Conservation (phyloP, 163 green algal genomes). For the Trebouxia gelatinosa region DNA sequence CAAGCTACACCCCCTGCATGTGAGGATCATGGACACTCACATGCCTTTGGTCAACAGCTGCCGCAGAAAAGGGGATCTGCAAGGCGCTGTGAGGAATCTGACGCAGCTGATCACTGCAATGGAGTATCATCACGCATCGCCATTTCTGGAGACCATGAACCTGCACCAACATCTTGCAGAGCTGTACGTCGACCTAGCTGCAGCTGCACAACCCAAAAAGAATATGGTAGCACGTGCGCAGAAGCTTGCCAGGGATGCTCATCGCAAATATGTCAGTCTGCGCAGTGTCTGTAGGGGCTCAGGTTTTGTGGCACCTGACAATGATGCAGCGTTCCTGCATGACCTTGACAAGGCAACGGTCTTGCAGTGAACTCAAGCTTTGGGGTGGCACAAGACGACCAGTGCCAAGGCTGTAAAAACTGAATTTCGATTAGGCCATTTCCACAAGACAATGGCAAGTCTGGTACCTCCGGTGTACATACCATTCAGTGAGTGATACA, state of each 20-base stretch:
- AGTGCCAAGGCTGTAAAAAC: too few species aligned
- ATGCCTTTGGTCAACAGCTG: conserved; percentile 7
- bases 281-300: neutral
- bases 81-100: conserved; percentile 26
- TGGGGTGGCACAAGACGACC: too few species aligned
- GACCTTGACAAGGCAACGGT: too few species aligned
- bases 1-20: conserved; percentile 29
- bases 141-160: neutral
- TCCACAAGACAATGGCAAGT: too few species aligned
- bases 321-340: too few species aligned
- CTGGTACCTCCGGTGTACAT: too few species aligned
- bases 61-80: conserved; percentile 2
- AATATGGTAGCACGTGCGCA: conserved; percentile 7
- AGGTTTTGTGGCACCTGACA: too few species aligned
- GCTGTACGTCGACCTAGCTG: neutral
- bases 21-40: conserved; percentile 24
- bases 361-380: too few species aligned
- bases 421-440: too few species aligned
- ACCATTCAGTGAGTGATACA: too few species aligned
- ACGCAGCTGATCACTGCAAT: neutral
- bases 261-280: neutral
- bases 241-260: neutral
- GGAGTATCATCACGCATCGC: neutral
- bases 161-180: neutral
- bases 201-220: neutral